Conservation (phyloP, 2,329 filamentous ascomycete genomes). For the Escovopsis weberi region DNA sequence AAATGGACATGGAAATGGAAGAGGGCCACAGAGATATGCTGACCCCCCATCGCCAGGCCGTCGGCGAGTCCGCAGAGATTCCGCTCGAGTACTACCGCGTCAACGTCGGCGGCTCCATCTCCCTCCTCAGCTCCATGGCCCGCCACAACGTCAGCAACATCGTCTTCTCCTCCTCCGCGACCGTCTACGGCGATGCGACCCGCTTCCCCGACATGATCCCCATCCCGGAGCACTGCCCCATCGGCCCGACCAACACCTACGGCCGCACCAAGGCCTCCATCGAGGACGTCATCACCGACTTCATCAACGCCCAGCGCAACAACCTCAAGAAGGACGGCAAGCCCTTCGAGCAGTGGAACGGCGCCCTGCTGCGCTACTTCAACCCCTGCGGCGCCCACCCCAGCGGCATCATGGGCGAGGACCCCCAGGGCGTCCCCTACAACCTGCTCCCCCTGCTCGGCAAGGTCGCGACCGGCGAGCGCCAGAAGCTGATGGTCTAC, state of each 20-base stretch:
- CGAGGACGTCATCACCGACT: conserved; percentile 83
- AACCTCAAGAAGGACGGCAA: conserved; percentile 70
- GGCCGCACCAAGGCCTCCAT: conserved; percentile 91
- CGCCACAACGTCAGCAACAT: conserved; percentile 89
- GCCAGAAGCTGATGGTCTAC: conserved; percentile 88
- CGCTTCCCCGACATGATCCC: conserved; percentile 97
- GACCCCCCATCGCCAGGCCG: conserved; percentile 43
- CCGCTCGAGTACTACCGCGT: conserved; percentile 96
- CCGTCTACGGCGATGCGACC: conserved; percentile 95
- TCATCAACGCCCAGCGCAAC: conserved; percentile 73
- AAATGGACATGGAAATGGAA: conserved; percentile 6
- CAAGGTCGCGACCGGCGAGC: conserved; percentile 88
- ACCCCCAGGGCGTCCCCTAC: conserved; percentile 88
- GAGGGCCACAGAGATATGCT: too few species aligned
- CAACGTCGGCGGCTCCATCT: conserved; percentile 87
- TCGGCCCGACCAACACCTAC: conserved; percentile 94
- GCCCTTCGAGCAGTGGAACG: conserved; percentile 74
- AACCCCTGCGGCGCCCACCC: conserved; percentile 94
- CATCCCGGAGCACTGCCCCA: conserved; percentile 91
- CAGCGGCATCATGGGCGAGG: conserved; percentile 93
- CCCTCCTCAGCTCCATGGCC: conserved; percentile 74
- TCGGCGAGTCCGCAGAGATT: conserved; percentile 86
- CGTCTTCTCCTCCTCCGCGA: conserved; percentile 96
- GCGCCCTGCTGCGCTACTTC: conserved; percentile 87
- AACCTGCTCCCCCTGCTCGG: conserved; percentile 89